Base-by-base conservation (phyloP, 1,139 yeast species). In the Taphrina communis region DNA sequence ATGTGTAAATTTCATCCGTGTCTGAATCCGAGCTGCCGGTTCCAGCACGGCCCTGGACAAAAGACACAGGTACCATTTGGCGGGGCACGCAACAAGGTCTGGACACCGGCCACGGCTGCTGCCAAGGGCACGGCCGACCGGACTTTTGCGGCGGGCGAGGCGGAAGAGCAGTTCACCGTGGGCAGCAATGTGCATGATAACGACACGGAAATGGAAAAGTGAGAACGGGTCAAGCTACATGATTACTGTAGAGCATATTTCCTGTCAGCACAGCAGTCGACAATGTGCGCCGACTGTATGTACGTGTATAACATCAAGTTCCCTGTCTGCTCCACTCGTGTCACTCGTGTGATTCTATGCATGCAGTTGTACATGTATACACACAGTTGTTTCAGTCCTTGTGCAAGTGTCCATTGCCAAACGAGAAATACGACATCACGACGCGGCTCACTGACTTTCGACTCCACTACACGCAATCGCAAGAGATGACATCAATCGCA, bases 21-120 rank as follows among this genome's bases (percentile, higher is more conserved):
- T 36, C 46, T 63, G 36, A 63, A 63, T 55, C 67, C 67, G 14
- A 48, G n/a, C 21, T 63, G 67, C 21, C 60, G 67, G 1, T 63
- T 63, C 55, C 53, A 56, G 56, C 67, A 63, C 46, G 61, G 52
- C 8, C 61, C 67, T 12, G 61, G 61, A n/a, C 67, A 63, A 25
- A 44, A 41, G 46, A 19, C 61, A 21, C 59, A 41, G 19, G 17
- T 39, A 6, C n/a, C 65, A 12, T 46, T 63, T n/a, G 67, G 67
- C 19, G 50, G 48, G 3, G 59, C 51, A 31, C 46, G 67, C n/a
- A 63, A 63, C 48, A 63, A 63, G 42, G 67, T 63, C 21, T 63
- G 67, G 67, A 63, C 67, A 38, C 61, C 67, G 35, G 21, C 19
- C 3, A 14, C 60, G 8, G 48, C 48, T 2, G 48, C 48, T 2